These are phyloP conservation scores for Solanum infundibuliforme DNA, from an alignment of 257 asterid species.

Conservation along the genomic window DNA sequence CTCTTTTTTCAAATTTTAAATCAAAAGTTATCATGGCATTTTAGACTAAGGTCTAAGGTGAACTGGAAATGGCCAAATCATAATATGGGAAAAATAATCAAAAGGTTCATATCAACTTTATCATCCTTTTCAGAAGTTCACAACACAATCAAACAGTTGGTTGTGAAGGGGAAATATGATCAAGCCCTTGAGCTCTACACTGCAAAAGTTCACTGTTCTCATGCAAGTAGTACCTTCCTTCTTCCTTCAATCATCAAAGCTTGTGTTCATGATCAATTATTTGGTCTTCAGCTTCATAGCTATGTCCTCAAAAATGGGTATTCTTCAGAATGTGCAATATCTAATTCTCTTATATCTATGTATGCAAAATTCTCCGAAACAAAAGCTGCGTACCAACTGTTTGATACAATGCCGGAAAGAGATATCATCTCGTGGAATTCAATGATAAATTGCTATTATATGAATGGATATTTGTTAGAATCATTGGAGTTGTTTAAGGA, in stretches of 20 bases:
- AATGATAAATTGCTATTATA: slow-evolving; percentile 48
- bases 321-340: slow-evolving; percentile 32
- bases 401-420: slow-evolving; percentile 47
- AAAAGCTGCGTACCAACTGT: slow-evolving; percentile 29
- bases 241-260: slow-evolving; percentile 65
- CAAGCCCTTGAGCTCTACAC: slow-evolving; percentile 37
- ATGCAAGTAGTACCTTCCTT: slow-evolving; percentile 28
- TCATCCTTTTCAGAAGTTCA: slow-evolving; percentile 8
- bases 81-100: slow-evolving; percentile 13
- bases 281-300: slow-evolving; percentile 51
- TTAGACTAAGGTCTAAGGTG: background rate
- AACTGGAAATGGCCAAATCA: background rate
- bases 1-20: background rate
- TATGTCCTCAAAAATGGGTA: slow-evolving; percentile 40
- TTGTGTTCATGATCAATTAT: slow-evolving; percentile 30
- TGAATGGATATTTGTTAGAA: slow-evolving; percentile 32
- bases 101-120: slow-evolving; percentile 23
- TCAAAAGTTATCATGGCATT: background rate
- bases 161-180: slow-evolving; percentile 22
- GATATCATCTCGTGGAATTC: slow-evolving; percentile 56
- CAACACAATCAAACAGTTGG: slow-evolving; percentile 22
- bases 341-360: slow-evolving; percentile 54
- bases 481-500: slow-evolving; percentile 35
- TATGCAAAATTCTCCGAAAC: slow-evolving; percentile 29
- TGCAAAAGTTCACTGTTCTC: slow-evolving; percentile 31